Conservation (phyloP, 805 yeast genomes). For the Saccharomycopsis synnaedendra region DNA sequence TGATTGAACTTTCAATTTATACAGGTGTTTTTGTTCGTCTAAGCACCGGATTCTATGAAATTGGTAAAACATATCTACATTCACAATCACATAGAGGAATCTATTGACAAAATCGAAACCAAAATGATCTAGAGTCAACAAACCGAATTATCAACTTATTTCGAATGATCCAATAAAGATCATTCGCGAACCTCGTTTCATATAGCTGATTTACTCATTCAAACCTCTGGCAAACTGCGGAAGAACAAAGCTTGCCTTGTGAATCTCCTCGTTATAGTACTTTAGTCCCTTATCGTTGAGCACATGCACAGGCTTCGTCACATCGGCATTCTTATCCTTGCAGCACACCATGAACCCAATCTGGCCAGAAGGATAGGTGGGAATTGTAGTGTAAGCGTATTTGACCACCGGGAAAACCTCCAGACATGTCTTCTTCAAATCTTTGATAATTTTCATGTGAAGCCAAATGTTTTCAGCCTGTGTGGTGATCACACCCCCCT, state of each 20-base stretch:
- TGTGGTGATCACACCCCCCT: slow-evolving; percentile 76
- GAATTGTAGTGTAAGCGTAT: slow-evolving; percentile 85
- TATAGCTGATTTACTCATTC: not conserved
- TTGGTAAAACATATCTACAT: too few species aligned
- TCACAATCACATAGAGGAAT: too few species aligned
- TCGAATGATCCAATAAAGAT: too few species aligned
- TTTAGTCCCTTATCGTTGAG: slow-evolving; percentile 49
- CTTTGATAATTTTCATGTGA: slow-evolving; percentile 73
- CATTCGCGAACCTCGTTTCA: not conserved
- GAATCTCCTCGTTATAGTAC: slow-evolving; percentile 79
- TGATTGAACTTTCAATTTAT: too few species aligned
- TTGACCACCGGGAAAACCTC: slow-evolving; percentile 86
- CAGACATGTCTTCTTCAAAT: slow-evolving; percentile 70
- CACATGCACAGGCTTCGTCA: slow-evolving; percentile 58
- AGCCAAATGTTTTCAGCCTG: slow-evolving; percentile 96
- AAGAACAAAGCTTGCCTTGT: slow-evolving; percentile 78
- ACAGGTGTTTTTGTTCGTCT: too few species aligned
- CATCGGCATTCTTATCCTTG: slow-evolving; percentile 55
- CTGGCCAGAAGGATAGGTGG: slow-evolving; percentile 96
- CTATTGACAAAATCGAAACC: too few species aligned
- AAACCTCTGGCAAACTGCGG: slow-evolving; percentile 76
- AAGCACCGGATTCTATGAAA: too few species aligned
- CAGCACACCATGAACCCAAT: slow-evolving; percentile 97
- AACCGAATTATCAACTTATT: too few species aligned
- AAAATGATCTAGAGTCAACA: too few species aligned